These are phyloP conservation scores for Pharnaceum exiguum DNA, from an alignment of 148 eudicot genomes.

Conservation along the genomic window DNA sequence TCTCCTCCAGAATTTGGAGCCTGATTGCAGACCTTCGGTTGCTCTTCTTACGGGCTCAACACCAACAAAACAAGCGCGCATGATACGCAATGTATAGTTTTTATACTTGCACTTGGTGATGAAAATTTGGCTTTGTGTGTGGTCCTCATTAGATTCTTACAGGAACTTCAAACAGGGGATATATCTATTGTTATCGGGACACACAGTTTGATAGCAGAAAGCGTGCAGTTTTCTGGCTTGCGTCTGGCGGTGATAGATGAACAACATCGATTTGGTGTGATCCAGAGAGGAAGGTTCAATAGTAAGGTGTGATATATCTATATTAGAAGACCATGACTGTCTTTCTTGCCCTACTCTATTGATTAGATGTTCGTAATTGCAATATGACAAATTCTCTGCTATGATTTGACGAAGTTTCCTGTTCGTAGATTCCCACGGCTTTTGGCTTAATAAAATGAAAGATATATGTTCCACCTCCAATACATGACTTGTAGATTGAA, in stretches of 20 bases:
- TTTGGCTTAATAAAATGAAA: too few relatives aligned
- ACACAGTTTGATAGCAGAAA: constrained; percentile 82
- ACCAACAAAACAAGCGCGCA: constrained; percentile 66
- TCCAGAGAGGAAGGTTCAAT: constrained; percentile 90
- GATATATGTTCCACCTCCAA: too few relatives aligned
- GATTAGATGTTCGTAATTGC: neutral
- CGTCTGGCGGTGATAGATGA: constrained; percentile 92
- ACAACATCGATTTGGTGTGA: constrained; percentile 97
- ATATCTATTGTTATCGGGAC: constrained; percentile 89
- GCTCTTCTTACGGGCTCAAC: constrained; percentile 91
- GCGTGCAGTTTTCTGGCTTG: constrained; percentile 70
- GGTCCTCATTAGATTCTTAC: constrained; percentile 19
- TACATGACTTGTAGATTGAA: too few relatives aligned
- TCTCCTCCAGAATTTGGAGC: constrained; percentile 50
- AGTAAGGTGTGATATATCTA: too few relatives aligned
- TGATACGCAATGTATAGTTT: constrained; percentile 60
- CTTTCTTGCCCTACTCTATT: neutral
- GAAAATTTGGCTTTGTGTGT: constrained; percentile 10
- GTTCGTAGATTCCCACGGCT: too few relatives aligned
- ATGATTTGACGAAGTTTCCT: too few relatives aligned
- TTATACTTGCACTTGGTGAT: neutral
- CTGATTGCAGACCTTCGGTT: constrained; percentile 49
- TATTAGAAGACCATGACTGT: too few relatives aligned
- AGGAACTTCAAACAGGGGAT: constrained; percentile 85
- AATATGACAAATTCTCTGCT: too few relatives aligned